Base-by-base conservation (phyloP, 176 grass and related monocot species). In the Rhynchospora breviuscula region DNA sequence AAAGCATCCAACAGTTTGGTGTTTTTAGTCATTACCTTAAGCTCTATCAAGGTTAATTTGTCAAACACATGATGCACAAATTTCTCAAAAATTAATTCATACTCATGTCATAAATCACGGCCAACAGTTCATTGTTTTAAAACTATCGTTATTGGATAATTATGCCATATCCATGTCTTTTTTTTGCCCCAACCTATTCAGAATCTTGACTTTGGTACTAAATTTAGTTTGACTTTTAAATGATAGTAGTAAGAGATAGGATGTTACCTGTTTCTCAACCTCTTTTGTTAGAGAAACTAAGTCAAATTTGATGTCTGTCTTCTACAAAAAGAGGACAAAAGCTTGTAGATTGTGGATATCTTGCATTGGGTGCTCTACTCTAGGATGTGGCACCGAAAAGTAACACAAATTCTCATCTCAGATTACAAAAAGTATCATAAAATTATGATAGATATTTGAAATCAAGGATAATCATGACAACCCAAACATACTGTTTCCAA, bases 221-320 rank as follows among this genome's bases (percentile, higher is more conserved):
- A 29, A 29, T 29, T 40, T 40, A 40, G 35, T 40, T 74, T 25
- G n/a, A 25, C 51, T 49, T 51, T 35, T 74, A 49, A 18, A 79
- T 10, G 63, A 54, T 54, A 2, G 12, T 17, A 25, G 22, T 31
- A 52, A 17, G 22, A 76, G n/a, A 0, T 54, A 54, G 47, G 49
- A 31, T 40, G 59, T 71, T 44, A 98, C 92, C 89, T 98, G 95
- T 79, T 93, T 95, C 58, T 98, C 92, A 72, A 98, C 82, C 80
- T 98, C 95, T 90, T 91, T 98, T 7, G 95, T 95, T 68, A 92
- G 79, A 53, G 95, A 98, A 82, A 87, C 93, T 67, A 93, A 75
- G 90, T 98, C 95, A 91, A 98, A 98, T 45, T 98, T 95, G 68
- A 98, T 86, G 76, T 98, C 95, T 70, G 94, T 89, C 83, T 95